These are phyloP conservation scores for Aureobasidium sp. DNA, from an alignment of 2,329 filamentous ascomycete species.

Conservation along the genomic window DNA sequence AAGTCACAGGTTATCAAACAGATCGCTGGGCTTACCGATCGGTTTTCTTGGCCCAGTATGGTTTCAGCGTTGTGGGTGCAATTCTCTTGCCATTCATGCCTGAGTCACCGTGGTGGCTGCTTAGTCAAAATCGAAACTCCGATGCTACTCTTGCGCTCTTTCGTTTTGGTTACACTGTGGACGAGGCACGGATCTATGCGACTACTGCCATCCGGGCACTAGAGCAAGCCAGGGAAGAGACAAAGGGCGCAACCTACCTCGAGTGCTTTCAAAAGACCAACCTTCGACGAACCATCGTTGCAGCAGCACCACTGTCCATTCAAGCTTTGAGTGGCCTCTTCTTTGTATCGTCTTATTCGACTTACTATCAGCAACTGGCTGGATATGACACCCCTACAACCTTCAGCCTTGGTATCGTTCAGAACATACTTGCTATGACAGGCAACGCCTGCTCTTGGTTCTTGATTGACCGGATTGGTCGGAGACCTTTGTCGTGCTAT, in stretches of 20 bases:
- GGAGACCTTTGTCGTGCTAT: constrained; percentile 32
- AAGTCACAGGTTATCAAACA: constrained; percentile 29
- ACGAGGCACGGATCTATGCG: constrained; percentile 20
- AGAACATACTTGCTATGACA: constrained; percentile 33
- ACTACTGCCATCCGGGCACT: constrained; percentile 27
- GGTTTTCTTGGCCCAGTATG: constrained; percentile 37
- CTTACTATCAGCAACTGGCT: constrained; percentile 39
- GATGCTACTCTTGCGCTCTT: constrained; percentile 20
- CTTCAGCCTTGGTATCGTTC: constrained; percentile 36
- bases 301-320: constrained; percentile 31
- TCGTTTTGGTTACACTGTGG: constrained; percentile 21
- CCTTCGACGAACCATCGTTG: constrained; percentile 35
- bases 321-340: constrained; percentile 31
- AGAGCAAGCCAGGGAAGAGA: constrained; percentile 30
- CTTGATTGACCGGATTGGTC: constrained; percentile 33
- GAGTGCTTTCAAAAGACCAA: constrained; percentile 37
- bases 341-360: constrained; percentile 34
- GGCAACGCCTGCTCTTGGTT: constrained; percentile 38
- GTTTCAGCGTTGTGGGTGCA: constrained; percentile 31
- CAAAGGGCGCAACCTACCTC: constrained; percentile 32
- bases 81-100: constrained; percentile 25
- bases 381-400: constrained; percentile 32
- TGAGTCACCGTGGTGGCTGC: constrained; percentile 19
- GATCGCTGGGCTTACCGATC: constrained; percentile 38
- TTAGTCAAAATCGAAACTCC: constrained; percentile 12